Percentiles rank a stretch among this genome's conserved stretches.
These are phyloP conservation scores for Ceratocystis harringtonii DNA, from an alignment of 2,329 filamentous ascomycete genomes.

Conservation along the genomic window DNA sequence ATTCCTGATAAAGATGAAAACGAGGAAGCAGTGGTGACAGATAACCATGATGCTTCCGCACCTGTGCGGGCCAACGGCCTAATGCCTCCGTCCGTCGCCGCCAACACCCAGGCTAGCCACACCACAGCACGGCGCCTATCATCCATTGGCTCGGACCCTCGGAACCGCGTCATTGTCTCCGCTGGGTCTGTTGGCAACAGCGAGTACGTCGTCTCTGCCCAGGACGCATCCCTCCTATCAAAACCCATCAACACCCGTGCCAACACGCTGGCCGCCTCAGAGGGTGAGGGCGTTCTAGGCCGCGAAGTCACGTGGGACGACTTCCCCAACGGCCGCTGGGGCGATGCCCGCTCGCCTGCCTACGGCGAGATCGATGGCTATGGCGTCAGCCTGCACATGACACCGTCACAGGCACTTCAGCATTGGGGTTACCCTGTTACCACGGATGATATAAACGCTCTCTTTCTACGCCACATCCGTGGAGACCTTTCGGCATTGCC, in stretches of 20 bases:
- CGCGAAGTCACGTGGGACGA: constrained; percentile 98
- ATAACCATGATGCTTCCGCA: constrained; percentile 18
- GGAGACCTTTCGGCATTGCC: constrained; percentile 71
- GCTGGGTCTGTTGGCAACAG: constrained; percentile 43
- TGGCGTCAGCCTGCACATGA: constrained; percentile 86
- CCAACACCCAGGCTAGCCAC: constrained; percentile 24
- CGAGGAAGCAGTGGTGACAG: constrained; percentile 27
- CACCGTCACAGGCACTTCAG: constrained; percentile 63
- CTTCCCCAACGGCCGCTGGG: constrained; percentile 91
- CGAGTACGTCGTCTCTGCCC: constrained; percentile 56
- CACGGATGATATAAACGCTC: constrained; percentile 53
- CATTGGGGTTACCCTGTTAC: constrained; percentile 72
- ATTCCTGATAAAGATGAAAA: constrained; percentile 42
- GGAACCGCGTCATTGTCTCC: constrained; percentile 75
- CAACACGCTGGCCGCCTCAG: constrained; percentile 82
- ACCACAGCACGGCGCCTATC: constrained; percentile 47
- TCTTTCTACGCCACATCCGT: constrained; percentile 70
- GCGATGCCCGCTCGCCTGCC: constrained; percentile 79
- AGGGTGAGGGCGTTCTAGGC: constrained; percentile 77
- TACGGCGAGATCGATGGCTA: constrained; percentile 98
- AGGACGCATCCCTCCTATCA: constrained; percentile 61
- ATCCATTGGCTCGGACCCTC: constrained; percentile 67
- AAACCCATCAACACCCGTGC: constrained; percentile 61
- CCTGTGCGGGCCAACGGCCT: constrained; percentile 28
- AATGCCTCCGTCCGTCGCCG: constrained; percentile 29